These are phyloP conservation scores for Annona squamosa DNA, from an alignment of 164 flowering plant genomes.

Conservation along the genomic window DNA sequence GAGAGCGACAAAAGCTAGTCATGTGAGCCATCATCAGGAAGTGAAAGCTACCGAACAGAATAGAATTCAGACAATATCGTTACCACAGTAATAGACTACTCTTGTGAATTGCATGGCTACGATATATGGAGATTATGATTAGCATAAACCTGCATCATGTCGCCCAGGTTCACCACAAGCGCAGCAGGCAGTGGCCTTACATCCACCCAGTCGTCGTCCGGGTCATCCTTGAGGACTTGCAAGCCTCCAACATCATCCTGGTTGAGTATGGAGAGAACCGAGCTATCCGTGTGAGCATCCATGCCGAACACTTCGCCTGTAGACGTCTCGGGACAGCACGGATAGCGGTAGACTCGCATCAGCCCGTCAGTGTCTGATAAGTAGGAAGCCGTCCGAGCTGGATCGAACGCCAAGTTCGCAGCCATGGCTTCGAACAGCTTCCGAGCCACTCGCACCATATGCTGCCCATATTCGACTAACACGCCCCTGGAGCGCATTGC, in stretches of 20 bases:
- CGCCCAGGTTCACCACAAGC: slow-evolving; percentile 64
- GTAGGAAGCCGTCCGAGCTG: slow-evolving; percentile 1
- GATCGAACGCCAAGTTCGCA: slow-evolving; percentile 22
- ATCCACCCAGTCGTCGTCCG: slow-evolving; percentile 37
- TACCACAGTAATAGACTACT: neutral
- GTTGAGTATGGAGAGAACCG: slow-evolving; percentile 46
- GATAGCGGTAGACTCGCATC: slow-evolving; percentile 50
- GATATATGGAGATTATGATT: neutral
- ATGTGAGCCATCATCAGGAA: neutral
- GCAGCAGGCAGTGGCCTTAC: slow-evolving; percentile 38
- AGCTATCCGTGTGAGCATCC: slow-evolving; percentile 62
- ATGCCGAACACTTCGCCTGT: slow-evolving; percentile 25
- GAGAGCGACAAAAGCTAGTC: neutral
- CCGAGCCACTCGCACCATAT: slow-evolving; percentile 36
- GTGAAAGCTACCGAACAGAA: neutral
- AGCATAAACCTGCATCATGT: slow-evolving; percentile 69
- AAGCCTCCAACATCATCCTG: slow-evolving; percentile 60
- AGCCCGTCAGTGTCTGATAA: slow-evolving; percentile 35
- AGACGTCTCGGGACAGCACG: slow-evolving; percentile 5
- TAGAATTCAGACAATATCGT: neutral
- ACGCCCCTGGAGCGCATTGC: slow-evolving; percentile 18
- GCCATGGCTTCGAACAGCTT: slow-evolving; percentile 34
- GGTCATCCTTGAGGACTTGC: slow-evolving; percentile 37
- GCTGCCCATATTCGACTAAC: slow-evolving; percentile 46
- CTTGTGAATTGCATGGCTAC: neutral